Evolutionary conservation across 768 basidiomycete genomes (phyloP).

Genomic region (Lactarius hatsudake): DNA sequence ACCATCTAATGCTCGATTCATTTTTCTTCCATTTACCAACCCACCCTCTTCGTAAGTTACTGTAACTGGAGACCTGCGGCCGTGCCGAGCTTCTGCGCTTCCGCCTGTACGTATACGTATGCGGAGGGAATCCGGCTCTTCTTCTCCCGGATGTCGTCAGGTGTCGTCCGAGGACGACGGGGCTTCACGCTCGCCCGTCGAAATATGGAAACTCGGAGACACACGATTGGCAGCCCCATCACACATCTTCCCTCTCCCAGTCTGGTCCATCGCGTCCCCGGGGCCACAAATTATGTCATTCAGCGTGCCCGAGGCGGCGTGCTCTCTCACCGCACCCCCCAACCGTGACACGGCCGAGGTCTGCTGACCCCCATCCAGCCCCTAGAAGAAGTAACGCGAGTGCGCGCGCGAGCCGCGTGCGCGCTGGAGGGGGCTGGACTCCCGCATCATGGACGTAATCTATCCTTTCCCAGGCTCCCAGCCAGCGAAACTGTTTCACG

Average conservation of each 20-base stretch:
- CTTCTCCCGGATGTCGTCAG: slow-evolving; percentile 21
- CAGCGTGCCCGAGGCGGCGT: slow-evolving; percentile 1
- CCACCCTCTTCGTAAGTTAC: neutral
- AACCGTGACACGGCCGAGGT: neutral
- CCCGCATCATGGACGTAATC: slow-evolving; percentile 22
- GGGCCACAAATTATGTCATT: slow-evolving; percentile 24
- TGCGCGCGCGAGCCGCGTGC: slow-evolving; percentile 11
- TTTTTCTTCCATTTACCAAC: neutral
- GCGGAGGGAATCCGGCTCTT: slow-evolving; percentile 13
- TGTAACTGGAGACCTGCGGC: neutral
- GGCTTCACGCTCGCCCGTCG: slow-evolving; percentile 10
- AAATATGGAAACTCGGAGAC: slow-evolving; percentile 20
- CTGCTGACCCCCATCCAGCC: slow-evolving; percentile 5
- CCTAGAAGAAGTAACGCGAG: slow-evolving; percentile 10
- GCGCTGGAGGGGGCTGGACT: neutral
- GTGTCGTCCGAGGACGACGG: slow-evolving; percentile 26
- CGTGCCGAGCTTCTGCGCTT: slow-evolving; percentile 6
- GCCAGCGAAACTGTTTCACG: slow-evolving; percentile 11
- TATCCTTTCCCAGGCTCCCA: slow-evolving; percentile 16
- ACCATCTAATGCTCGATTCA: neutral
- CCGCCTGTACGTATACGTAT: slow-evolving; percentile 11
- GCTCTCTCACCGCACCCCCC: neutral
- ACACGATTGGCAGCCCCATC: slow-evolving; percentile 20
- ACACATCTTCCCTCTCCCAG: slow-evolving; percentile 9
- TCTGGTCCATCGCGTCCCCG: neutral